phyloP scores from a whole-genome alignment of 352 stramenopile species.

The Globisporangium acanthophoron region DNA sequence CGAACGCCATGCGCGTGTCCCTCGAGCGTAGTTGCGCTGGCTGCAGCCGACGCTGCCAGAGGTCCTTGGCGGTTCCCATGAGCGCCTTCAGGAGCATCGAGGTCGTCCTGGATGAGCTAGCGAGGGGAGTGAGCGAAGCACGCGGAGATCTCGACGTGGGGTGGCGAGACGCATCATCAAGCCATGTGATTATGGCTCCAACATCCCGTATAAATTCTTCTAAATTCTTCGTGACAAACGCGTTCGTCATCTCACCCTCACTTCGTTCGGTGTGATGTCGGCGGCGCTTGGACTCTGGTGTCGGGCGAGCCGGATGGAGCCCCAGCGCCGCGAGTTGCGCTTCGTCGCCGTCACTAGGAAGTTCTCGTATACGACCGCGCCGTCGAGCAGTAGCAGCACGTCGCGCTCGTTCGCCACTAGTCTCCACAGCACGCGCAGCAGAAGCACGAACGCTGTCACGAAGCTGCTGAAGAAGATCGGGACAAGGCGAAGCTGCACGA shows the following conservation, averaged over 20 bases:
- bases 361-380: background rate
- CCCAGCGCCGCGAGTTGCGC: too few species aligned
- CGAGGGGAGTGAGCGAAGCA: background rate
- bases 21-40: slow-evolving; percentile 36
- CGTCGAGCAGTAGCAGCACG: background rate
- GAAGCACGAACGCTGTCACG: background rate
- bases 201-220: too few species aligned
- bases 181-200: too few species aligned
- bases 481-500: too few species aligned
- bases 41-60: slow-evolving; percentile 40
- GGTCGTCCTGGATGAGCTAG: too few species aligned
- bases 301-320: too few species aligned
- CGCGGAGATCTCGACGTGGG: too few species aligned
- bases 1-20: slow-evolving; percentile 48
- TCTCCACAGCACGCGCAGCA: background rate
- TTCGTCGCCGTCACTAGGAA: background rate
- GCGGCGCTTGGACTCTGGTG: too few species aligned
- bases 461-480: background rate
- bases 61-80: slow-evolving; percentile 28
- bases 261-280: too few species aligned
- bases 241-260: too few species aligned
- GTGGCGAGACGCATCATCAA: too few species aligned
- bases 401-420: background rate
- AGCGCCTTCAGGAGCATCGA: slow-evolving; percentile 39
- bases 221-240: too few species aligned